Percentiles rank a stretch among this genome's conserved stretches.
These are phyloP conservation scores for Taiwanofungus camphoratus DNA, from an alignment of 1,284 basidiomycete species.

Conservation along the genomic window DNA sequence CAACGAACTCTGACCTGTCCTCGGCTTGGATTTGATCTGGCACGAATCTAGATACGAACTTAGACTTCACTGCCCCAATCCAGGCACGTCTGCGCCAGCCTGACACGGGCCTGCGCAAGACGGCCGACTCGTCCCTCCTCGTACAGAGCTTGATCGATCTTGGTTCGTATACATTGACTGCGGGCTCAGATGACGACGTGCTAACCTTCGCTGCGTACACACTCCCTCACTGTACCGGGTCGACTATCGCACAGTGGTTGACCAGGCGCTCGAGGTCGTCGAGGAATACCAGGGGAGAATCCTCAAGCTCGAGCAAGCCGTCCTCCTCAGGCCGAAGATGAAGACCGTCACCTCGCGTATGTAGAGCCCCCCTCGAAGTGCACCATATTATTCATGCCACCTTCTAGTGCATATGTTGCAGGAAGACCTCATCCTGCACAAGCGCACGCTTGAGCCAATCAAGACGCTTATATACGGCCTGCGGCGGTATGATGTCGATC, in stretches of 20 bases:
- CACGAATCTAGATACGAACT: slow-evolving; percentile 29
- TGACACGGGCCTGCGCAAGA: slow-evolving; percentile 53
- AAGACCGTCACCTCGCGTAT: slow-evolving; percentile 39
- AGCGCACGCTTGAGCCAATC: slow-evolving; percentile 65
- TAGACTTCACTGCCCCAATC: slow-evolving; percentile 51
- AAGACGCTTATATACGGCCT: slow-evolving; percentile 64
- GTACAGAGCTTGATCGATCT: slow-evolving; percentile 60
- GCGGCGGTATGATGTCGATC: slow-evolving; percentile 59
- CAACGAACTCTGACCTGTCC: background rate
- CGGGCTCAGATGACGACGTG: too few species aligned
- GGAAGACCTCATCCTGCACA: slow-evolving; percentile 65
- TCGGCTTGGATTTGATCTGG: background rate
- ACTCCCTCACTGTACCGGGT: too few species aligned
- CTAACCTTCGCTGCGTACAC: too few species aligned
- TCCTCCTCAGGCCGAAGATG: slow-evolving; percentile 57
- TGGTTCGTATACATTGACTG: slow-evolving; percentile 31
- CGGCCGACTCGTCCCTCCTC: slow-evolving; percentile 56
- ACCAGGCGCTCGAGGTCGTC: slow-evolving; percentile 57
- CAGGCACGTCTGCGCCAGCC: slow-evolving; percentile 45
- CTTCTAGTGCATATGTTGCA: slow-evolving; percentile 61
- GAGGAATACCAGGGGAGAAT: slow-evolving; percentile 61
- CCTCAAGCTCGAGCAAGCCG: slow-evolving; percentile 50
- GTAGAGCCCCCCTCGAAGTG: background rate
- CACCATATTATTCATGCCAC: background rate
- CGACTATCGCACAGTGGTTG: slow-evolving; percentile 47